Evolutionary conservation across 1,284 basidiomycete species (phyloP), one percentile per base, ranked within the genome.

Genomic region (Leccinum cinnamomeum): DNA sequence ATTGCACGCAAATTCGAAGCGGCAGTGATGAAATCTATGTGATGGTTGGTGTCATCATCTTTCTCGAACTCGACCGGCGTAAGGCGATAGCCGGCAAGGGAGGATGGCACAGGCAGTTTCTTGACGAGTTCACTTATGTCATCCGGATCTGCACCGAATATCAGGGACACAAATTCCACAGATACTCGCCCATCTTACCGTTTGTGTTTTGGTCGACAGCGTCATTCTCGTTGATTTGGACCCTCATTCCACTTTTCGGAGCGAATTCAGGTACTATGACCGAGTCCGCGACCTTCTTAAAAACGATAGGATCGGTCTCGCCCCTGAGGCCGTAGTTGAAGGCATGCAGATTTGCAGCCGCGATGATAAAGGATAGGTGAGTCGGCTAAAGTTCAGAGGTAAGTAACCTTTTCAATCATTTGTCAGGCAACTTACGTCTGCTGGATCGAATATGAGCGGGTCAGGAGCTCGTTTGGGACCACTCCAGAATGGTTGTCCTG

Each of bases 21-120:
- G 6, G 97, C 93, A 41, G 96, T 98, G 79, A 99, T 98, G 78
- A 99, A 99, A 79, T 98, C 97, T 75, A 99, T 98, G 79, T 99
- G 97, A 79, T 94, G 88, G 79, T 99, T 99, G 50, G 89, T 88
- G 76, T 99, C 97, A 73, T 99, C 97, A 76, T 99, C 97, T 81
- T 99, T 99, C 82, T 99, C 97, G 72, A 99, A 99, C 74, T 98
- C 96, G 60, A 97, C 95, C 4, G 97, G 94, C 62, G 84, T 91
- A 62, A 99, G 84, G 63, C 97, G 91, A 81, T 97, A 98, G 35
- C 97, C 97, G 44, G 93, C 95, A 54, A 99, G 80, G 18, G 94
- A 93, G 4, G 94, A 92, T 2, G 95, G 94, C 18, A 90, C 75
- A n/a, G 95, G 96, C 18, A 97, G 80, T 64, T 88, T 83, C 66